phyloP scores from a whole-genome alignment of 2,329 filamentous ascomycete species.

The Epichloe gansuensis region DNA sequence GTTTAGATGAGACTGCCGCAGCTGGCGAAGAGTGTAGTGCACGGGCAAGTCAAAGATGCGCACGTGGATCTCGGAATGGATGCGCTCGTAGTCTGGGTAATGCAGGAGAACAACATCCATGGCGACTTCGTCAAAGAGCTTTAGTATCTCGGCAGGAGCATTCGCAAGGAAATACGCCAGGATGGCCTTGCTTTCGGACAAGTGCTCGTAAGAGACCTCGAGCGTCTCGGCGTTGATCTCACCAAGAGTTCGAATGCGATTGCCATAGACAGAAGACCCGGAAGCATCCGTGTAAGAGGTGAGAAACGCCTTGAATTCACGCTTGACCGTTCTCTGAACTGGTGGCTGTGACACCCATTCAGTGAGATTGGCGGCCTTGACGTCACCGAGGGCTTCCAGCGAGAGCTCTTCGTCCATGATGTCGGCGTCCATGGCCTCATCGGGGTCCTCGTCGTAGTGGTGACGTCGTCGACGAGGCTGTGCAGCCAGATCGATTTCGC shows the following conservation, averaged over 20 bases:
- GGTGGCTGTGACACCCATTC: conserved; percentile 89
- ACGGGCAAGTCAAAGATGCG: conserved; percentile 91
- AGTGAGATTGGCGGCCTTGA: conserved; percentile 84
- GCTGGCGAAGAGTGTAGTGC: conserved; percentile 85
- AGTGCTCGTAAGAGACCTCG: conserved; percentile 89
- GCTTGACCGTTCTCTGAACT: conserved; percentile 83
- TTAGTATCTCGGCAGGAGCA: conserved; percentile 85
- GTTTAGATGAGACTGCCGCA: conserved; percentile 92
- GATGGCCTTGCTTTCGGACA: conserved; percentile 82
- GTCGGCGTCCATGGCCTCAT: conserved; percentile 83
- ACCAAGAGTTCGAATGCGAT: conserved; percentile 86
- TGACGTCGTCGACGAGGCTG: conserved; percentile 77
- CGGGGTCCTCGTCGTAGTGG: conserved; percentile 86
- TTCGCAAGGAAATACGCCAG: conserved; percentile 94
- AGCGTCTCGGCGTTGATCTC: conserved; percentile 93
- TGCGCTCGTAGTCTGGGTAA: conserved; percentile 94
- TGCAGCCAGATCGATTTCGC: conserved; percentile 68
- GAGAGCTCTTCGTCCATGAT: conserved; percentile 94
- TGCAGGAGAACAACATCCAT: conserved; percentile 94
- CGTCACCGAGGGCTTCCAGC: conserved; percentile 78
- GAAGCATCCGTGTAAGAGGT: conserved; percentile 89
- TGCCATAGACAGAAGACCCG: conserved; percentile 86
- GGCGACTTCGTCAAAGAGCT: conserved; percentile 90
- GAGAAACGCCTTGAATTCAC: conserved; percentile 94
- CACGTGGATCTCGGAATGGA: conserved; percentile 95